Evolutionary conservation across 176 grass and related monocot genomes (phyloP).

Genomic region (Rhynchospora breviuscula): DNA sequence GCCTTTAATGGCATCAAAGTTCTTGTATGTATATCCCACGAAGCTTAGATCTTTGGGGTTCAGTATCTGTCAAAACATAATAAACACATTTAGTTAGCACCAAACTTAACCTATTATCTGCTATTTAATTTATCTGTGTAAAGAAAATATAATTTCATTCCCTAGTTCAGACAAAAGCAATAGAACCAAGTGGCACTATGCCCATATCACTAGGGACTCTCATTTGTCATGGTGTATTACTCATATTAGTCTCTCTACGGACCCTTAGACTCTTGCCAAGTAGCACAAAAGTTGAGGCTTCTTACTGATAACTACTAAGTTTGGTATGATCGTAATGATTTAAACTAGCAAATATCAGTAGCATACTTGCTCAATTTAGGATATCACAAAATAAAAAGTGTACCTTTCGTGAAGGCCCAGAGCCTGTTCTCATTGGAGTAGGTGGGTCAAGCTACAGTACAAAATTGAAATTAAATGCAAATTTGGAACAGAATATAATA

Average conservation of each 20-base stretch:
- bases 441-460: conserved; percentile 58
- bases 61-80: conserved; percentile 47
- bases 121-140: background rate
- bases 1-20: conserved; percentile 96
- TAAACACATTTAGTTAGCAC: conserved; percentile 21
- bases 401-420: conserved; percentile 90
- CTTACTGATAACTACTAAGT: background rate
- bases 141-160: background rate
- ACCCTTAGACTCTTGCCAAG: background rate
- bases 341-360: background rate
- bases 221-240: background rate
- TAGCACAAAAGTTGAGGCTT: background rate
- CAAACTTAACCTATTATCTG: background rate
- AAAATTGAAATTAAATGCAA: conserved; percentile 20
- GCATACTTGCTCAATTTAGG: background rate
- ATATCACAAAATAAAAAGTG: background rate
- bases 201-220: background rate
- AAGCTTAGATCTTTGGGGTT: conserved; percentile 96
- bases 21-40: conserved; percentile 98
- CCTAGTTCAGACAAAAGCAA: background rate
- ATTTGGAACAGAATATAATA: conserved; percentile 12
- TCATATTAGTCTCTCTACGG: background rate
- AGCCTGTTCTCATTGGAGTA: conserved; percentile 70
- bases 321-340: background rate
- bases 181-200: background rate